These are phyloP conservation scores for Pyrus communis DNA, from an alignment of 306 rosid species.

Conservation along the genomic window DNA sequence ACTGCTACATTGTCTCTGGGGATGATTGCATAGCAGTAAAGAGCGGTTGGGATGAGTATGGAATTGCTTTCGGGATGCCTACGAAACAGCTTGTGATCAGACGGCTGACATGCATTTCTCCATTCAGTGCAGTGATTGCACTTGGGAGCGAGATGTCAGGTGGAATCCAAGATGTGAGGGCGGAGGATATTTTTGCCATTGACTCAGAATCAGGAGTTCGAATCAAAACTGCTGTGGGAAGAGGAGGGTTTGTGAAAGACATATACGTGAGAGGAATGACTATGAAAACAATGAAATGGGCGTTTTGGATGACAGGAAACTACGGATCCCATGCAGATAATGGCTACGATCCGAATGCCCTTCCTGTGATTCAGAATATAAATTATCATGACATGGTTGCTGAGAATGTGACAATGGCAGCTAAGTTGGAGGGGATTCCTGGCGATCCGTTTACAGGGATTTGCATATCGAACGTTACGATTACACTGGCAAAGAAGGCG, in stretches of 20 bases:
- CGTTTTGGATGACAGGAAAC: constrained; percentile 68
- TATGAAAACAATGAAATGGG: constrained; percentile 75
- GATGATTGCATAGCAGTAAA: constrained; percentile 81
- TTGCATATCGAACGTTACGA: constrained; percentile 67
- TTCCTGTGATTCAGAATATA: constrained; percentile 47
- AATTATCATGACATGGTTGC: constrained; percentile 59
- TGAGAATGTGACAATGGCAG: constrained; percentile 63
- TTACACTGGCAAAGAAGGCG: constrained; percentile 40
- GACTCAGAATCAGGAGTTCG: constrained; percentile 60
- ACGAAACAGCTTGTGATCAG: constrained; percentile 58
- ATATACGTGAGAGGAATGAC: constrained; percentile 54
- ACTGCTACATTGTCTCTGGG: constrained; percentile 79
- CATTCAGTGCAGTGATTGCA: constrained; percentile 68
- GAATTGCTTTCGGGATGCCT: constrained; percentile 67
- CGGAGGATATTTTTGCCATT: constrained; percentile 60
- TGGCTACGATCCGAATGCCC: constrained; percentile 52
- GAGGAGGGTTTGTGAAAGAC: constrained; percentile 79
- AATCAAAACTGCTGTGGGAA: constrained; percentile 66
- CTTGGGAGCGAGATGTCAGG: constrained; percentile 86
- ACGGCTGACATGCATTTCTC: constrained; percentile 69
- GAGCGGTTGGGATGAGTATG: constrained; percentile 88
- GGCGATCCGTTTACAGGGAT: constrained; percentile 58
- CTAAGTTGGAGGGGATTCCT: constrained; percentile 54
- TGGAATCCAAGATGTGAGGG: constrained; percentile 69
- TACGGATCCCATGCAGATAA: constrained; percentile 70